Conservation (phyloP, 495 filamentous ascomycete species). For the Penicillium coffeae region DNA sequence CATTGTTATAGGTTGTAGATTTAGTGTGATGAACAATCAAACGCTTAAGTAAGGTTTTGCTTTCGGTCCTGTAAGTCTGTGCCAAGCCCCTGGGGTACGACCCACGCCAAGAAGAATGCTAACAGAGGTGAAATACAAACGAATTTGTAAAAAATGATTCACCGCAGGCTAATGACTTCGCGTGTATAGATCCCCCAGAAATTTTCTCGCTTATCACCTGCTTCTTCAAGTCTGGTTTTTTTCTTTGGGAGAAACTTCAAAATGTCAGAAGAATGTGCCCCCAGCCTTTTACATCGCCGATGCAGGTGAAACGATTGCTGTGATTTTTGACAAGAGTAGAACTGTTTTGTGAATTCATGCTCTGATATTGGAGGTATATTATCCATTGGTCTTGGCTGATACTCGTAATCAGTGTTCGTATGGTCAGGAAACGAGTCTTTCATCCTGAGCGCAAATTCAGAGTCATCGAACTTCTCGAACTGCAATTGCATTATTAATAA, state of each 20-base stretch:
- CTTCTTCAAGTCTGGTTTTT: conserved; percentile 4
- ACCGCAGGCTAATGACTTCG: conserved; percentile 8
- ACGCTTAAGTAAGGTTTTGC: no score
- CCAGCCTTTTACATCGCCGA: no score
- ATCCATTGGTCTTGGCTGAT: conserved; percentile 9
- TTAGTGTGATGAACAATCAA: no score
- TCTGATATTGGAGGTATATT: conserved; percentile 17
- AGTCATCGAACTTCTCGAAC: no score
- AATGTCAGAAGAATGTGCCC: no score
- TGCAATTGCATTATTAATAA: no score
- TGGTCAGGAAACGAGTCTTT: no score
- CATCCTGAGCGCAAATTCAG: no score
- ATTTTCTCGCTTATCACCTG: conserved; percentile 9
- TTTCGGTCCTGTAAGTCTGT: no score
- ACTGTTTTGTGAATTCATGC: conserved; percentile 18
- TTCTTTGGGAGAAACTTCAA: conserved; percentile 5
- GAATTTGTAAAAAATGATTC: conserved; percentile 12
- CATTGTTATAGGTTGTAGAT: no score
- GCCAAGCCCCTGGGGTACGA: no score
- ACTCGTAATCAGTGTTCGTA: conserved; percentile 5
- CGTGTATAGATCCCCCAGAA: conserved; percentile 15
- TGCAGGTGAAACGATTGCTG: no score
- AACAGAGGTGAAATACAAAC: conserved; percentile 7
- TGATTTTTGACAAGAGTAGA: conserved; percentile 21
- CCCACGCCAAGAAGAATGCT: conserved; percentile 8